These are phyloP conservation scores for Mycogone perniciosa DNA, from an alignment of 2,329 filamentous ascomycete species.

Conservation along the genomic window DNA sequence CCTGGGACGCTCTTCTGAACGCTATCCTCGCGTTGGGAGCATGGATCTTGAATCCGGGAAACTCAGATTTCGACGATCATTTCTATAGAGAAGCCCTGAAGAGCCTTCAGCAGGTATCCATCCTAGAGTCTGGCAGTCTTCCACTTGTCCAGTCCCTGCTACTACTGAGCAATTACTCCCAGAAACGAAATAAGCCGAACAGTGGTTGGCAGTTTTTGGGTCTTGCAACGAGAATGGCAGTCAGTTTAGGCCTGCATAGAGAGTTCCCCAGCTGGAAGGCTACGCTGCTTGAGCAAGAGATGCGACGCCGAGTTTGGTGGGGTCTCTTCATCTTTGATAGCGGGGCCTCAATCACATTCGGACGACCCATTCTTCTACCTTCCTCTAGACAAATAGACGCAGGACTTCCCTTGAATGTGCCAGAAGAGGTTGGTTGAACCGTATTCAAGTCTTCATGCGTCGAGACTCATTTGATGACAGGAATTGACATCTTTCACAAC, in stretches of 20 bases:
- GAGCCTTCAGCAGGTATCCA: constrained; percentile 21
- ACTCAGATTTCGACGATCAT: constrained; percentile 22
- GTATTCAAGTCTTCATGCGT: no score
- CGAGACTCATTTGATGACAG: no score
- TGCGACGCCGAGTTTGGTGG: constrained; percentile 37
- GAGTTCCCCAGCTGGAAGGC: constrained; percentile 32
- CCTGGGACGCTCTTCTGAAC: constrained; percentile 31
- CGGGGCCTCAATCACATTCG: constrained; percentile 40
- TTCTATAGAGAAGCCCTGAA: constrained; percentile 25
- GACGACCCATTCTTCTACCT: no score
- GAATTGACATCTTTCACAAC: no score
- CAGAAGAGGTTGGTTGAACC: no score
- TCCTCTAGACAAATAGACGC: constrained; percentile 14
- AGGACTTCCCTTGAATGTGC: constrained; percentile 9
- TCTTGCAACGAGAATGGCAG: constrained; percentile 40
- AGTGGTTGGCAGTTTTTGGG: constrained; percentile 43
- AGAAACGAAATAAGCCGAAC: constrained; percentile 42
- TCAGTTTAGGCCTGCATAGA: constrained; percentile 40
- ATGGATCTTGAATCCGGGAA: constrained; percentile 25
- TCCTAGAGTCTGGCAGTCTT: constrained; percentile 29
- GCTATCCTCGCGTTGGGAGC: constrained; percentile 34
- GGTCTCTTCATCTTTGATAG: constrained; percentile 39
- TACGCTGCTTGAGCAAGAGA: constrained; percentile 30
- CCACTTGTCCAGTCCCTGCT: constrained; percentile 26
- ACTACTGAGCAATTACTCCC: constrained; percentile 35